Conservation (phyloP, 2,329 filamentous ascomycete genomes). For the Aspergillus aculeatinus region DNA sequence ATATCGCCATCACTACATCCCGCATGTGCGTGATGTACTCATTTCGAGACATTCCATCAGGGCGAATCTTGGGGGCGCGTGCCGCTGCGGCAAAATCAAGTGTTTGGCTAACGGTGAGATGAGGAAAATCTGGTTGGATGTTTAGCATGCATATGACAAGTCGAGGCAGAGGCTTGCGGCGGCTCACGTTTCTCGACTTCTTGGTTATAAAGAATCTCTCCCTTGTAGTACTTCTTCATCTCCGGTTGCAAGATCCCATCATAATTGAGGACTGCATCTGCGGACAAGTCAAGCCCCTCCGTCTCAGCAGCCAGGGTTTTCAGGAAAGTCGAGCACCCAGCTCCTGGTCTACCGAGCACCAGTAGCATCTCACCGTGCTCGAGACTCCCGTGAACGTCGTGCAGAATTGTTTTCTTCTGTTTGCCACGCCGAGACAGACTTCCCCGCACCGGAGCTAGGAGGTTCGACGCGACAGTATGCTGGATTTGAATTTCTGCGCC, state of each 20-base stretch:
- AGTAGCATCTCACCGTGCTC: slow-evolving; percentile 49
- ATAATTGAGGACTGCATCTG: slow-evolving; percentile 75
- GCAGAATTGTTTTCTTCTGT: slow-evolving; percentile 55
- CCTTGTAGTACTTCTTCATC: slow-evolving; percentile 64
- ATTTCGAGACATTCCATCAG: slow-evolving; percentile 44
- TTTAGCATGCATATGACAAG: not conserved
- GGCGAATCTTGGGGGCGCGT: slow-evolving; percentile 45
- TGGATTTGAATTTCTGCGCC: slow-evolving; percentile 68
- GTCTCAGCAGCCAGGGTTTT: slow-evolving; percentile 81
- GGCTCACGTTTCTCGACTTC: slow-evolving; percentile 43
- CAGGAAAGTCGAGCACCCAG: slow-evolving; percentile 73
- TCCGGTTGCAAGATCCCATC: slow-evolving; percentile 63
- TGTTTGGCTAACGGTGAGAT: slow-evolving; percentile 58
- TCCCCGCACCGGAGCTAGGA: slow-evolving; percentile 59
- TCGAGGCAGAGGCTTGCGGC: not conserved
- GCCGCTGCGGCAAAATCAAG: slow-evolving; percentile 56
- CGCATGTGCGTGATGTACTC: too few relatives aligned
- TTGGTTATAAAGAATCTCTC: slow-evolving; percentile 41
- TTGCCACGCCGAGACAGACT: slow-evolving; percentile 47
- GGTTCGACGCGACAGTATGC: slow-evolving; percentile 61
- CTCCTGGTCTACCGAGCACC: slow-evolving; percentile 42
- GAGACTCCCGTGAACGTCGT: slow-evolving; percentile 54
- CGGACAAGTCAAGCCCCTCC: slow-evolving; percentile 71
- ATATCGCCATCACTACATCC: too few relatives aligned
- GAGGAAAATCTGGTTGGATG: slow-evolving; percentile 47